phyloP scores from a whole-genome alignment of 805 yeast genomes.

The Naumovozyma dairenensis region DNA sequence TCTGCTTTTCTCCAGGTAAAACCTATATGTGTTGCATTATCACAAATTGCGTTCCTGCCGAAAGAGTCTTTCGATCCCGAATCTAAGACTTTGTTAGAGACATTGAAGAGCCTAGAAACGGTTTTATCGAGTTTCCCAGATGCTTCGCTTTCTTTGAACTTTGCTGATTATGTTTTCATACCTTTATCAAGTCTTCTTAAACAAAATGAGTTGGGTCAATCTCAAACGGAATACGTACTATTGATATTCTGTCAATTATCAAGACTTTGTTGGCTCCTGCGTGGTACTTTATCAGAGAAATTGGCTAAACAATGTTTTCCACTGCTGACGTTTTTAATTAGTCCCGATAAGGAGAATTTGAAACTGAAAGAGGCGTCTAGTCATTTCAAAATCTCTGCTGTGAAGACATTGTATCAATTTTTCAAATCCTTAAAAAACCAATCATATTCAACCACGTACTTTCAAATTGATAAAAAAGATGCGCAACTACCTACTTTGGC shows the following conservation, averaged over 20 bases:
- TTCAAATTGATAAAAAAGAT: conserved; percentile 11
- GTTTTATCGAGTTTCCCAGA: conserved; percentile 11
- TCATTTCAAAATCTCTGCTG: conserved; percentile 32
- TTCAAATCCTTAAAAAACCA: conserved; percentile 29
- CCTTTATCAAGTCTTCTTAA: conserved; percentile 49
- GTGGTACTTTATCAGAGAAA: conserved; percentile 29
- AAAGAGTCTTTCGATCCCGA: conserved; percentile 26
- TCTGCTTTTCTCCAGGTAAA: conserved; percentile 27
- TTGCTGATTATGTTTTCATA: conserved; percentile 55
- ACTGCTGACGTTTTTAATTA: conserved; percentile 35
- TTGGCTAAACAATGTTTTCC: conserved; percentile 40
- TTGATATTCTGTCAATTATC: conserved; percentile 38
- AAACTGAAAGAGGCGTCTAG: conserved; percentile 23
- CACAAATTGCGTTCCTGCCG: conserved; percentile 36
- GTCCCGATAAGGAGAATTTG: conserved; percentile 20
- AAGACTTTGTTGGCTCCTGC: conserved; percentile 37
- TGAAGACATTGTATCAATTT: conserved; percentile 24
- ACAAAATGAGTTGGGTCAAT: conserved; percentile 37
- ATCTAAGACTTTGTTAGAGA: conserved; percentile 24
- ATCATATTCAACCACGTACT: conserved; percentile 12
- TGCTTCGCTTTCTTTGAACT: conserved; percentile 26
- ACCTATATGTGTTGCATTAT: conserved; percentile 36
- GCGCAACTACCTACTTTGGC: conserved; percentile 37
- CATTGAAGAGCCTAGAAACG: conserved; percentile 29
- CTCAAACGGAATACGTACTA: conserved; percentile 38